Evolutionary conservation across 1,139 yeast species (phyloP).

Genomic region (Saccharomyces hybrid): DNA sequence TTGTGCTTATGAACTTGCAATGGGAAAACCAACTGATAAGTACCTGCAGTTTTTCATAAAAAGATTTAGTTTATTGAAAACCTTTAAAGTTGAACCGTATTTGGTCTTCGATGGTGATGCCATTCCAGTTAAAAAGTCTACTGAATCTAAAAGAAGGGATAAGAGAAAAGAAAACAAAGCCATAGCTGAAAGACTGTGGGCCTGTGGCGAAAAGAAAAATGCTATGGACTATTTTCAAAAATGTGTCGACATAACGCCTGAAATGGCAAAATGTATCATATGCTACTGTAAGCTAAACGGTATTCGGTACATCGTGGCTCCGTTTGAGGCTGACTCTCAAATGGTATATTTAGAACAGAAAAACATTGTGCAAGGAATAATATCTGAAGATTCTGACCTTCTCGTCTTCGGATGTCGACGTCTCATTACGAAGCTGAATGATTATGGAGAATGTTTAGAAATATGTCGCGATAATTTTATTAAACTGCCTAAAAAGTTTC

Average conservation of each 20-base stretch:
- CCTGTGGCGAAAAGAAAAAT: constrained; percentile 44
- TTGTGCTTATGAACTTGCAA: constrained; percentile 78
- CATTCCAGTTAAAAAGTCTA: constrained; percentile 68
- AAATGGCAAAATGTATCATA: constrained; percentile 83
- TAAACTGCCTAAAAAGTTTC: constrained; percentile 35
- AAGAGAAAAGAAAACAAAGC: constrained; percentile 51
- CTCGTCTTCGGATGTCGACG: constrained; percentile 76
- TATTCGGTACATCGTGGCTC: constrained; percentile 82
- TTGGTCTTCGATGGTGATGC: constrained; percentile 92
- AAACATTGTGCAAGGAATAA: constrained; percentile 74
- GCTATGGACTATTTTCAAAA: constrained; percentile 70
- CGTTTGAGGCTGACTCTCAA: constrained; percentile 97
- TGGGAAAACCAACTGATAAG: constrained; percentile 58
- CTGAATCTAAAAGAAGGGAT: constrained; percentile 57
- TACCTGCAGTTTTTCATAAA: constrained; percentile 54
- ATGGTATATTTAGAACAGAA: constrained; percentile 78
- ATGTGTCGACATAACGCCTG: constrained; percentile 81
- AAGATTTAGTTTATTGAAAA: constrained; percentile 56
- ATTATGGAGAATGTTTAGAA: constrained; percentile 67
- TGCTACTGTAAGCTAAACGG: constrained; percentile 53
- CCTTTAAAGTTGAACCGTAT: constrained; percentile 70
- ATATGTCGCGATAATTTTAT: constrained; percentile 50
- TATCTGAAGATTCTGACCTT: constrained; percentile 92
- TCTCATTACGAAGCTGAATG: constrained; percentile 74
- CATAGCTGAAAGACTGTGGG: constrained; percentile 44